Conservation (phyloP, 441 rosid genomes). For the Biscutella auriculata region DNA sequence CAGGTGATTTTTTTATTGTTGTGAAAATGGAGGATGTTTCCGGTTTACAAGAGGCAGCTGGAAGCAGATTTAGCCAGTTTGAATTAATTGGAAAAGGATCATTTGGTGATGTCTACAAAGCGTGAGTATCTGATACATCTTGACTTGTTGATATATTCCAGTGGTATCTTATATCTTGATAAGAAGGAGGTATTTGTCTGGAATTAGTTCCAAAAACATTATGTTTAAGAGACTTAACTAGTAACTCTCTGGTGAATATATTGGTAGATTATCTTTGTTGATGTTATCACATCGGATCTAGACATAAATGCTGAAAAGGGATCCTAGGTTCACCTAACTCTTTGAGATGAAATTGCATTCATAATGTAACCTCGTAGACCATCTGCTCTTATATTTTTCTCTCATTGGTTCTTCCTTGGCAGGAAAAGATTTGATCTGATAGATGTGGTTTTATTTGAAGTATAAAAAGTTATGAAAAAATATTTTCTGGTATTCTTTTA, state of each 20-base stretch:
- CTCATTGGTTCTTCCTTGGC: neutral
- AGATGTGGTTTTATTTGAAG: neutral
- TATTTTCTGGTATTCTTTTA: neutral
- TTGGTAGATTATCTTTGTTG: neutral
- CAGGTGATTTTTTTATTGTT: constrained; percentile 3
- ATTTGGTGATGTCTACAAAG: constrained; percentile 96
- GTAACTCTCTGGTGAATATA: neutral
- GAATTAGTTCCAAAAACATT: neutral
- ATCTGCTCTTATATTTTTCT: neutral
- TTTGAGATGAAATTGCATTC: neutral
- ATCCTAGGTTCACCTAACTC: neutral
- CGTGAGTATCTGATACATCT: constrained; percentile 41
- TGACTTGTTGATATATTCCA: neutral
- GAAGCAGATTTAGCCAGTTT: constrained; percentile 66
- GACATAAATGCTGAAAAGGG: neutral
- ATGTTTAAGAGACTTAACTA: no score
- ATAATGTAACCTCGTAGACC: neutral
- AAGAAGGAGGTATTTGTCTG: neutral
- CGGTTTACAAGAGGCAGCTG: constrained; percentile 78
- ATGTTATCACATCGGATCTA: neutral
- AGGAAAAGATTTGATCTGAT: no score
- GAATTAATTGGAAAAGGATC: constrained; percentile 96
- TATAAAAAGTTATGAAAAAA: neutral
- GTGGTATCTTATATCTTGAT: neutral
- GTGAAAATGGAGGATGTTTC: constrained; percentile 68